phyloP scores from a whole-genome alignment of 768 basidiomycete species.

The Boletus rubroflammeus region DNA sequence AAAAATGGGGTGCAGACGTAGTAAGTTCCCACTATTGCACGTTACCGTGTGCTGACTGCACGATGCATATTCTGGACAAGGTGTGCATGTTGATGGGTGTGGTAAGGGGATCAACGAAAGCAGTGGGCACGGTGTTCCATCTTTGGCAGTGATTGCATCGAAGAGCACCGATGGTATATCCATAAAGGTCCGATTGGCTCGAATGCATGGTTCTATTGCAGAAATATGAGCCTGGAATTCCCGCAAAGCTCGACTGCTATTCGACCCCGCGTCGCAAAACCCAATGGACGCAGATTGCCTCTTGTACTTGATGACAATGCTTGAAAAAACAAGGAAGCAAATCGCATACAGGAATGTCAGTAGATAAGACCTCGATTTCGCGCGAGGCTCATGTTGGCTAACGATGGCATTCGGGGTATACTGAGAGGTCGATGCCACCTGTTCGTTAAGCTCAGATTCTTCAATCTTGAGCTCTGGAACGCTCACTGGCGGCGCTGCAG shows the following conservation, averaged over 20 bases:
- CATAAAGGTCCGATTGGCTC: conserved; percentile 49
- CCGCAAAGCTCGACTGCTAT: conserved; percentile 57
- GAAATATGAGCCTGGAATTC: conserved; percentile 41
- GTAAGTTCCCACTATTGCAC: conserved; percentile 67
- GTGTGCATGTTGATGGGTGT: conserved; percentile 62
- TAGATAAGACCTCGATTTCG: conserved; percentile 29
- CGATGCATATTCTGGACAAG: conserved; percentile 66
- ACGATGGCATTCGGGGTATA: conserved; percentile 36
- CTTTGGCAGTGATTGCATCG: conserved; percentile 26
- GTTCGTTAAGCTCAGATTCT: conserved; percentile 17
- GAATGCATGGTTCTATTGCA: conserved; percentile 55
- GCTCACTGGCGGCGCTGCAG: conserved; percentile 11
- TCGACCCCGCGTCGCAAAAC: conserved; percentile 65
- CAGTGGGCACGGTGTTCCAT: conserved; percentile 48
- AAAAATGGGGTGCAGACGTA: conserved; percentile 60
- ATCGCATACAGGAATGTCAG: conserved; percentile 43
- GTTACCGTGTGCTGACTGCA: conserved; percentile 55
- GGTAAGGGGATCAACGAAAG: conserved; percentile 52
- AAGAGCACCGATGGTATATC: conserved; percentile 31
- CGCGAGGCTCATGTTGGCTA: conserved; percentile 9
- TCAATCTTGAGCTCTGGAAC: conserved; percentile 20
- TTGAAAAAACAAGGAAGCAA: conserved; percentile 33
- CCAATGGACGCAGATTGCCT: conserved; percentile 66
- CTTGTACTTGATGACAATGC: conserved; percentile 52
- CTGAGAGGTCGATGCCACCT: conserved; percentile 35